Base-by-base conservation (phyloP, 192 early-diverging fungal genomes). In the Geranomyces michiganensis region DNA sequence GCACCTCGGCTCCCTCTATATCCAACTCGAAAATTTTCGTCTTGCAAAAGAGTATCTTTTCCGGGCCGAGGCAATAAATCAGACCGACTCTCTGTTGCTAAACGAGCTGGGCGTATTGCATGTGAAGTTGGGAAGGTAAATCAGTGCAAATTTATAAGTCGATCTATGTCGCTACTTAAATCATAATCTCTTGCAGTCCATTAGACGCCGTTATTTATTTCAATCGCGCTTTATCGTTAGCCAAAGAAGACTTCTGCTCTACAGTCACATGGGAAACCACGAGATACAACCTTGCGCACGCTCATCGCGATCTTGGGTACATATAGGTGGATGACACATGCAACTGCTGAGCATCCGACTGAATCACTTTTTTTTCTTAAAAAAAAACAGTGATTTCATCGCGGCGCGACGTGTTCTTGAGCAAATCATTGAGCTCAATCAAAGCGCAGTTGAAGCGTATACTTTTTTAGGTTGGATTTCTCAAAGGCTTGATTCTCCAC, bases 1-100 rank as follows among this genome's bases (percentile, higher is more conserved):
- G 78, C 92, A 85, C 62, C 83, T 93, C n/a, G 93, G 89, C 30
- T 91, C 92, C 88, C 86, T 92, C 63, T 87, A 94, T 59, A 70
- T 90, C 48, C 71, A 84, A 55, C 71, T 84, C 30, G 79, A 84
- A 32, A 88, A 88, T 69, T 63, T 83, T n/a, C 44, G 69, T 0
- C 56, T 86, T 10, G 92, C 92, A 0, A 71, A 84, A 56, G 82
- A 90, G 15, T 93, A 88, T 62, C 65, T 94, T 15, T 53, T 70
- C 0, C 60, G 68, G 1, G 89, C 89, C 32, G 67, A 72, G 21
- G 49, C 46, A 9, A 80, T 88, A 10, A 90, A 89, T 65, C 67
- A 78, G 44, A 56, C 73, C 13, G 93, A 93, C 78, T 89, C 93
- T 0, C 64, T 87, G 29, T 41, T 94, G 7, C 67, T 84, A 41